Conservation (phyloP, 2,329 filamentous ascomycete species). For the Raffaelea ambrosiae region DNA sequence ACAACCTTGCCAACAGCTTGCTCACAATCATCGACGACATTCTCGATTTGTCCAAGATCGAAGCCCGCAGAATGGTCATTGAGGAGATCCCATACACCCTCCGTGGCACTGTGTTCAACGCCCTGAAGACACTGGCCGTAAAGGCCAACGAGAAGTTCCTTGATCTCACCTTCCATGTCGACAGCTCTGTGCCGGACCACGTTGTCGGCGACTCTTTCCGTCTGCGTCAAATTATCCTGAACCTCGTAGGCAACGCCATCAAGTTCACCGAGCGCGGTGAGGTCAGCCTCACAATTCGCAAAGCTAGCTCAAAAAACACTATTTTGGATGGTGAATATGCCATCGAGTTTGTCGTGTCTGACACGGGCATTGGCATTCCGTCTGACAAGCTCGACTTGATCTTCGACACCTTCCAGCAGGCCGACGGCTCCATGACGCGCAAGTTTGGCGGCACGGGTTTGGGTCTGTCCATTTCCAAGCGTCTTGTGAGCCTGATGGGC, state of each 20-base stretch:
- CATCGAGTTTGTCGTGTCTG: conserved; percentile 90
- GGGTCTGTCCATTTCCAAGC: conserved; percentile 89
- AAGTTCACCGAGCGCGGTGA: conserved; percentile 98
- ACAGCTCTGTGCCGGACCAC: conserved; percentile 87
- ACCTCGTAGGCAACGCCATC: conserved; percentile 95
- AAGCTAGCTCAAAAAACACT: conserved; percentile 33
- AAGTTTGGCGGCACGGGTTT: conserved; percentile 94
- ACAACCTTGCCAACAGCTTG: conserved; percentile 90
- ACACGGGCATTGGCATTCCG: conserved; percentile 95
- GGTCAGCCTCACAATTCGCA: conserved; percentile 85
- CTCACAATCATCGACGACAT: conserved; percentile 93
- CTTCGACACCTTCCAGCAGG: conserved; percentile 98
- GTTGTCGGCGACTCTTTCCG: conserved; percentile 96
- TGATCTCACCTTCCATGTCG: conserved; percentile 86
- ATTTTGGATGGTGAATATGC: conserved; percentile 55
- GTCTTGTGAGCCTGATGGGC: conserved; percentile 91
- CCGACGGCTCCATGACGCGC: conserved; percentile 90
- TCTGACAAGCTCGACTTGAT: conserved; percentile 93
- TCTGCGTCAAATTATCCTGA: conserved; percentile 90
- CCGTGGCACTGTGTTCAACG: conserved; percentile 92
- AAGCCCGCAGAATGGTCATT: conserved; percentile 96
- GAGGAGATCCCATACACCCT: conserved; percentile 96
- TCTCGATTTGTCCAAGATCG: conserved; percentile 69
- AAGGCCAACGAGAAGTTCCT: conserved; percentile 95
- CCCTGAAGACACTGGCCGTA: conserved; percentile 90